phyloP scores from a whole-genome alignment of 805 yeast species.

The Candida manassasensis region DNA sequence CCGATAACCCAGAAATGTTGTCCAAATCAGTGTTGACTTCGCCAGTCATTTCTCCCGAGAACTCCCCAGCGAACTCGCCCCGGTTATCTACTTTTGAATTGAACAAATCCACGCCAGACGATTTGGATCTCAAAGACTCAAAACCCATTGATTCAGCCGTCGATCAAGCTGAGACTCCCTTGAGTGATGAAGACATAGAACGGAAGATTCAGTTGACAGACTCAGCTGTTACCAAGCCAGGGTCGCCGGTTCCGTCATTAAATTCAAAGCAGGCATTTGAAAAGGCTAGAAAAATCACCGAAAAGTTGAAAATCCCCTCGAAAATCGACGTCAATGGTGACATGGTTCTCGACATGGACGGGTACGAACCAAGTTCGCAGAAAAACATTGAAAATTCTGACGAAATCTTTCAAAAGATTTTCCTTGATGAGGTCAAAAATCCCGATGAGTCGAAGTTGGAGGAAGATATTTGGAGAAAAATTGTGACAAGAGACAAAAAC shows the following conservation, averaged over 20 bases:
- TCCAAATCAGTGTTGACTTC: conserved; percentile 80
- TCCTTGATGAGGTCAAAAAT: conserved; percentile 61
- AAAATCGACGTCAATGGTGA: conserved; percentile 87
- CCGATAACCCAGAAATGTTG: conserved; percentile 53
- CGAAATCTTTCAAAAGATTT: conserved; percentile 63
- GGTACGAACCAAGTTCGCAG: conserved; percentile 79
- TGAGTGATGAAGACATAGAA: conserved; percentile 23
- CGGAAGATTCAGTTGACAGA: conserved; percentile 20
- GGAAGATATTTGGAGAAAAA: conserved; percentile 28
- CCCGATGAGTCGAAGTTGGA: conserved; percentile 10
- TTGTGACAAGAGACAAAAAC: conserved; percentile 50
- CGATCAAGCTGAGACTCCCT: neutral
- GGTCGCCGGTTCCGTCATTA: conserved; percentile 17
- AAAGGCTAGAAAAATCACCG: conserved; percentile 58
- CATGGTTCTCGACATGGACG: conserved; percentile 87
- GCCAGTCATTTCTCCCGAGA: conserved; percentile 68
- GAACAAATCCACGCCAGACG: conserved; percentile 27
- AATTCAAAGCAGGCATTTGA: conserved; percentile 45
- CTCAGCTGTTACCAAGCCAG: conserved; percentile 9
- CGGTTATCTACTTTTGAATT: conserved; percentile 11
- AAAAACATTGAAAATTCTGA: conserved; percentile 75
- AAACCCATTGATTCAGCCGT: neutral
- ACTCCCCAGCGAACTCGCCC: conserved; percentile 52
- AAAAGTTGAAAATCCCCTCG: conserved; percentile 78
- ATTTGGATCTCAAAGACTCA: conserved; percentile 25